phyloP scores from a whole-genome alignment of 2,329 filamentous ascomycete species.

The Diaporthe vaccinii region DNA sequence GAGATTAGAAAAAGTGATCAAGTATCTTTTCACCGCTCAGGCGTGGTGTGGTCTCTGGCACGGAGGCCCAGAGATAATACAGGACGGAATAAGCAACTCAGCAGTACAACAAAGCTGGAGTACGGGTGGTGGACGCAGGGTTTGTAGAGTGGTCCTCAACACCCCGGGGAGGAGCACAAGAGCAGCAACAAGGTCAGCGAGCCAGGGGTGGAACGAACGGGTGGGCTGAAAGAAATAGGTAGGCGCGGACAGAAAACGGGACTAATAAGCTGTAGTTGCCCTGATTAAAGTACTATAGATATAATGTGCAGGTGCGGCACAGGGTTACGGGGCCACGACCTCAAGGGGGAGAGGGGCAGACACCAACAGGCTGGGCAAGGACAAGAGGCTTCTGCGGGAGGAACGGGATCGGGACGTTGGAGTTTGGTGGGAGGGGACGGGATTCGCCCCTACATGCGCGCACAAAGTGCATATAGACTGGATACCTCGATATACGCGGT shows the following conservation, averaged over 20 bases:
- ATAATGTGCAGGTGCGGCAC: slow-evolving; percentile 22
- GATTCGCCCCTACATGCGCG: not conserved
- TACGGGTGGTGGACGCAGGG: slow-evolving; percentile 3
- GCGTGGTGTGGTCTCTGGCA: not conserved
- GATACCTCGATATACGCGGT: not conserved
- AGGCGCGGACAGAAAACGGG: not conserved
- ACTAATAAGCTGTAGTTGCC: not conserved
- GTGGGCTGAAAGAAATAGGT: slow-evolving; percentile 16
- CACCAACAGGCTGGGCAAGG: not conserved
- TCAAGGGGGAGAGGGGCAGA: not conserved
- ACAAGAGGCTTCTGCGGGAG: slow-evolving; percentile 9
- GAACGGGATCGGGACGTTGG: not conserved
- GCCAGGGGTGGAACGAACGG: not conserved
- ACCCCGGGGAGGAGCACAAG: slow-evolving; percentile 2
- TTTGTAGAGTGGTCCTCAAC: not conserved
- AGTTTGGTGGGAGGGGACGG: not conserved
- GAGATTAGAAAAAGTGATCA: slow-evolving; percentile 7
- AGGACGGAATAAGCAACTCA: slow-evolving; percentile 20
- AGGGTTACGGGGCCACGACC: not conserved
- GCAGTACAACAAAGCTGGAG: slow-evolving; percentile 19
- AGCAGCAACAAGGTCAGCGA: not conserved
- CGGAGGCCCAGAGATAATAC: slow-evolving; percentile 19
- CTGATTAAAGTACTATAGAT: slow-evolving; percentile 8
- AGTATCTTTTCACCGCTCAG: slow-evolving; percentile 17
- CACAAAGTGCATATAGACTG: not conserved